Evolutionary conservation across 2,329 filamentous ascomycete genomes (phyloP), one percentile per base, ranked within the genome.

Genomic region (Aspergillus hortae): DNA sequence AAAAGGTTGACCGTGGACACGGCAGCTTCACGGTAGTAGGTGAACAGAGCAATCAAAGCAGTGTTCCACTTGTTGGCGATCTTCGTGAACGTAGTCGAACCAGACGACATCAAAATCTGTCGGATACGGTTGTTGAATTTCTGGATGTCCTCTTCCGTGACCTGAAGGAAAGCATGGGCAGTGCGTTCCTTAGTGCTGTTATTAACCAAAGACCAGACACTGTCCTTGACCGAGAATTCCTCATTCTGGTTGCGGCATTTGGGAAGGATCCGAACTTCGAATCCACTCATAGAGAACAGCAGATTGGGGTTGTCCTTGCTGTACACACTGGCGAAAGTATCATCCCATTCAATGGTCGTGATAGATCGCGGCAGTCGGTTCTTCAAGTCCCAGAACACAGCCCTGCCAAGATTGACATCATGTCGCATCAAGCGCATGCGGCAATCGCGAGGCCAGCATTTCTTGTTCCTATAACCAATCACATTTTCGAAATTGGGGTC

Each of bases 21-120:
- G 14, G 94, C 94, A 44, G 94, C 94, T 69, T 99, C 94, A 69
- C 94, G 90, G 69, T 99, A 99, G 74, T 99, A 99, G 0, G 94
- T 97, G 75, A 99, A 99, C 23, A 99, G 82, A 0, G 94, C 92
- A 65, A 99, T 99, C 60, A 99, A 74, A 1, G 90, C 94, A 0
- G 94, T 99, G 74, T 99, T 99, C 94, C 95, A 99, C 76, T 99
- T 99, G 76, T 99, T 99, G 44, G 95, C 94, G 66, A 99, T 99
- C 81, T 99, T 99, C 43, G 94, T 99, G 75, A 99, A 99, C 0
- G 94, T 99, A 0, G 94, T 99, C 4, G 90, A 96, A n/a, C 94
- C 95, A 53, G 94, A 97, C 10, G 92, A 97, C 94, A 99, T 99
- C 51, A 99, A 80, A 68, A 99, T 99, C 67, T 99, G 94, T 54